Base-by-base conservation (phyloP, 768 basidiomycete genomes). In the Albatrellus ellisii region DNA sequence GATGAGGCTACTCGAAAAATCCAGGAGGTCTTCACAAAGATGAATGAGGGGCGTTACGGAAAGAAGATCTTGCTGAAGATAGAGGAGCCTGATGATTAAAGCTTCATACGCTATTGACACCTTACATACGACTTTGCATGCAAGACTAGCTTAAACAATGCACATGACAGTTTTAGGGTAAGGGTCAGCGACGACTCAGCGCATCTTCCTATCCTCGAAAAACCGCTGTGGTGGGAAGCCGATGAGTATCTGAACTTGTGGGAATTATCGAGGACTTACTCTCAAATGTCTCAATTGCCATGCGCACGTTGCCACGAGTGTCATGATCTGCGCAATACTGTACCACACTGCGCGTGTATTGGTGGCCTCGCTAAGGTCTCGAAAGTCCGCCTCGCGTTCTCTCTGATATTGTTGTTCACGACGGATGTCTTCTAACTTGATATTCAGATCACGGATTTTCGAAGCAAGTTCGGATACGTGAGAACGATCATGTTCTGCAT, bases 361-460 rank as follows among this genome's bases (percentile, higher is more conserved):
- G 28, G 89, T 94, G 12, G 62, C 59, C 62, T 99, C 95, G 52
- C 87, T 91, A 48, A 97, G 61, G 61, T 90, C 66, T 28, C 95
- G 67, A 57, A 84, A 99, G 52, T 86, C 81, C 9, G 85, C 69
- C 62, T 99, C 95, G 50, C 95, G 69, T 63, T 99, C 94, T 32
- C 95, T 72, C 66, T 98, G 94, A 57, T 97, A 99, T 61, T 92
- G 87, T 63, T 99, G 95, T 62, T 98, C 95, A 20, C 90, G 69
- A 35, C 89, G 72, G 42, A 98, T 83, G 53, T 94, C 90, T 59
- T 86, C 87, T 37, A 99, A 68, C 60, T 90, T 94, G 55, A 78
- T 72, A 62, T 98, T 99, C 47, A 99, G 68, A 54, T 98, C 95
- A 21, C 88, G 79, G 42, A 99, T 70, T 61, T 88, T 89, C 36